Evolutionary conservation across 73 alveolate species (phyloP).

Genomic region (Paramecium tetraurelia): DNA sequence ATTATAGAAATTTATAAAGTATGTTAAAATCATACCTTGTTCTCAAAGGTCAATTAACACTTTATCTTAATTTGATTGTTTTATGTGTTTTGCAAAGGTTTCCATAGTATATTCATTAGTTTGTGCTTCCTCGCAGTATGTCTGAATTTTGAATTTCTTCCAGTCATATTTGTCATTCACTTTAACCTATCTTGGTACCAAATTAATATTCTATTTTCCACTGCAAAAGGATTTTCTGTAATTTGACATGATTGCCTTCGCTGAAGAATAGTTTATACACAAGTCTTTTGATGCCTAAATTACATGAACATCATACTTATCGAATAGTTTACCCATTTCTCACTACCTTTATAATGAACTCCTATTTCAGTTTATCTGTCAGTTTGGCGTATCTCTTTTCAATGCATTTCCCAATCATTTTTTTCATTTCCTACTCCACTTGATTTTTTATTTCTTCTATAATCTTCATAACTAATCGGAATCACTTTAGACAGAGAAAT

Average conservation of each 20-base stretch:
- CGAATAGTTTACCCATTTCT: background rate
- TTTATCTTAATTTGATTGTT: background rate
- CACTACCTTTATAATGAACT: background rate
- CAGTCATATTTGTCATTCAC: background rate
- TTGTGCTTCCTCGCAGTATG: background rate
- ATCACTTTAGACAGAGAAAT: background rate
- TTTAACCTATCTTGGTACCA: background rate
- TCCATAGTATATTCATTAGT: slow-evolving; percentile 15
- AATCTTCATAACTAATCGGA: slow-evolving; percentile 10
- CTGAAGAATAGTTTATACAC: slow-evolving; percentile 27
- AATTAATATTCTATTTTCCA: background rate
- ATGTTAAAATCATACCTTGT: background rate
- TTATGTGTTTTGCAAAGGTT: background rate
- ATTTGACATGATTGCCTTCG: background rate
- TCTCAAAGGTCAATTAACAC: background rate
- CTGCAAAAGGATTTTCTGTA: background rate
- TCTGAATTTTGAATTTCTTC: slow-evolving; percentile 18
- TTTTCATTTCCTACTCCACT: slow-evolving; percentile 24
- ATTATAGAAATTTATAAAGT: background rate
- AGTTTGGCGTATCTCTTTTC: slow-evolving; percentile 13
- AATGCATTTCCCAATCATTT: slow-evolving; percentile 8
- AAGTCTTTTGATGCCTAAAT: slow-evolving; percentile 2
- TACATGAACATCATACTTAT: background rate
- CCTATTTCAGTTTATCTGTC: background rate
- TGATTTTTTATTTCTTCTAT: slow-evolving; percentile 27